These are phyloP conservation scores for Pulveroboletus ravenelii DNA, from an alignment of 768 basidiomycete species.

Conservation along the genomic window DNA sequence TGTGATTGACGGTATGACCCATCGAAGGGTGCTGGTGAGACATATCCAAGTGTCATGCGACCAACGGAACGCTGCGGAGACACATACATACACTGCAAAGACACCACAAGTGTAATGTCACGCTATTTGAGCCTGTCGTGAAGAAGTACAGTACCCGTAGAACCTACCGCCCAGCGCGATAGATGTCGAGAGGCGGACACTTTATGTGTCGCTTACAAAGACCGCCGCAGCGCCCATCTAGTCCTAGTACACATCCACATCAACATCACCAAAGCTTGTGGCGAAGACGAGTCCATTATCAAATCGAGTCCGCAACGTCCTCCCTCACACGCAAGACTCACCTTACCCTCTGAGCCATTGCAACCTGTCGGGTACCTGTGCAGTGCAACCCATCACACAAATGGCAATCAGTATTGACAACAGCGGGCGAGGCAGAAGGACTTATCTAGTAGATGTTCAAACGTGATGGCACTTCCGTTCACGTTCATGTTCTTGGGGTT, in stretches of 20 bases:
- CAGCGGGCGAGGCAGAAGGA: conserved; percentile 12
- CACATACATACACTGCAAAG: too few species aligned
- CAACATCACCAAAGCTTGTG: conserved; percentile 69
- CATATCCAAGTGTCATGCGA: too few species aligned
- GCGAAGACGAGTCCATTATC: neutral
- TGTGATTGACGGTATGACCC: too few species aligned
- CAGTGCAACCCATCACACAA: conserved; percentile 44
- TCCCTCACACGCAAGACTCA: conserved; percentile 15
- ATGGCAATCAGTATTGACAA: conserved; percentile 6
- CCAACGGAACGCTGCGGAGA: too few species aligned
- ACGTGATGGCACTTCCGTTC: conserved; percentile 88
- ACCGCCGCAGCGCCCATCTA: conserved; percentile 88
- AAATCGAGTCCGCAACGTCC: neutral
- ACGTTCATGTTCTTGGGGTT: conserved; percentile 74
- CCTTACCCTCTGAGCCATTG: conserved; percentile 75
- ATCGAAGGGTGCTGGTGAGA: too few species aligned
- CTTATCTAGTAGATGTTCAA: conserved; percentile 79
- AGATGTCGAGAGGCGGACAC: too few species aligned
- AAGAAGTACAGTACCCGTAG: too few species aligned
- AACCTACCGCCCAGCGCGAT: too few species aligned
- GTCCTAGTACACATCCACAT: conserved; percentile 94
- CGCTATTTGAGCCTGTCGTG: too few species aligned
- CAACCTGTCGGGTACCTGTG: conserved; percentile 82
- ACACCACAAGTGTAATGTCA: too few species aligned
- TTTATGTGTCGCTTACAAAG: conserved; percentile 38